Percentiles rank a stretch among this genome's conserved stretches.
Conservation (phyloP, 2,329 filamentous ascomycete genomes). For the Tolypocladium amazonense region DNA sequence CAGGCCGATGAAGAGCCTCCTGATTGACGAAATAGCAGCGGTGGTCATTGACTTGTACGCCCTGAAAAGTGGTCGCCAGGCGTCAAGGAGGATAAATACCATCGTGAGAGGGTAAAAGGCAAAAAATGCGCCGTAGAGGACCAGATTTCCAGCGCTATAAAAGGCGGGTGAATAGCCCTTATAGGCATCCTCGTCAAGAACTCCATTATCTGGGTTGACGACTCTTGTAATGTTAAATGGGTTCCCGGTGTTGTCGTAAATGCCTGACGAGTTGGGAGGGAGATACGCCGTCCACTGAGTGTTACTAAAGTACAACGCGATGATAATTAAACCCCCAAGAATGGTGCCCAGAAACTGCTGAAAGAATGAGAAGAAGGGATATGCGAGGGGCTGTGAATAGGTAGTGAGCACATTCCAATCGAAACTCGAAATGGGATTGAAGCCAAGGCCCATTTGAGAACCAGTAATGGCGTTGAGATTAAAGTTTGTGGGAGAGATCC, state of each 20-base stretch:
- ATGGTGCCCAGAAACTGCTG: constrained; percentile 23
- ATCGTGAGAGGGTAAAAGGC: constrained; percentile 21
- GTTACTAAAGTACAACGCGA: constrained; percentile 32
- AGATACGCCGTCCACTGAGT: constrained; percentile 32
- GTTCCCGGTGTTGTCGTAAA: constrained; percentile 32
- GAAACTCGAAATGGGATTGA: constrained; percentile 38
- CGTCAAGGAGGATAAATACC: constrained; percentile 23
- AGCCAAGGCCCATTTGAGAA: constrained; percentile 28
- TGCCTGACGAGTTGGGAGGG: constrained; percentile 35
- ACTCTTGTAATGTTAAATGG: constrained; percentile 32
- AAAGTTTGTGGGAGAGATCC: constrained; percentile 35
- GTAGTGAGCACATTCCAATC: constrained; percentile 32
- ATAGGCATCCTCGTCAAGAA: constrained; percentile 23
- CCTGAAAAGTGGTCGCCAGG: constrained; percentile 20
- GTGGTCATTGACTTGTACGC: constrained; percentile 18
- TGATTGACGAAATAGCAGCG: constrained; percentile 6
- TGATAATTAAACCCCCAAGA: constrained; percentile 27
- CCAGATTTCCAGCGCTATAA: constrained; percentile 18
- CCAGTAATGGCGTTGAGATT: constrained; percentile 31
- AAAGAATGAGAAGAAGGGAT: constrained; percentile 29
- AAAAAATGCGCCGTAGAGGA: constrained; percentile 20
- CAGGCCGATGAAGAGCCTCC: constrained; percentile 3
- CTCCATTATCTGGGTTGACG: constrained; percentile 21
- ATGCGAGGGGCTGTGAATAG: constrained; percentile 15
- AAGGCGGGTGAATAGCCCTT: constrained; percentile 23